phyloP scores from a whole-genome alignment of 192 early-diverging fungal genomes.

The Geosiphon pyriformis region DNA sequence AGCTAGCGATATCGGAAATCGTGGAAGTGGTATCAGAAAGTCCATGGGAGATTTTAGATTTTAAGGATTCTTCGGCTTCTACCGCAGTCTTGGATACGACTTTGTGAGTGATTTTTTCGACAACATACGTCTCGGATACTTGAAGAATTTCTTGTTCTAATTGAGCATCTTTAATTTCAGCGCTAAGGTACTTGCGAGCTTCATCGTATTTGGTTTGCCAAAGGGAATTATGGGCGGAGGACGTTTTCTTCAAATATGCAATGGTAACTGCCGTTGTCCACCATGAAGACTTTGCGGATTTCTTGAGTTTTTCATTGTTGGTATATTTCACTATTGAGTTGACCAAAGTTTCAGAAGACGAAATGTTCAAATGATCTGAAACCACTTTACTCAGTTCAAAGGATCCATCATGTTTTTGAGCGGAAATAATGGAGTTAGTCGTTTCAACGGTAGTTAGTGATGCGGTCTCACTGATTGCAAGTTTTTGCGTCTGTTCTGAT shows the following conservation, averaged over 20 bases:
- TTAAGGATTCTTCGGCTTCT: neutral
- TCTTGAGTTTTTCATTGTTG: neutral
- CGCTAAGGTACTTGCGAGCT: neutral
- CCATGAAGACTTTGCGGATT: neutral
- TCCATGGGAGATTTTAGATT: neutral
- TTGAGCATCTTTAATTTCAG: neutral
- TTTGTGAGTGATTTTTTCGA: neutral
- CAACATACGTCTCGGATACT: neutral
- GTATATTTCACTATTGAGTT: neutral
- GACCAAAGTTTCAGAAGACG: neutral
- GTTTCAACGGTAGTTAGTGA: neutral
- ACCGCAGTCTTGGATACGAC: neutral
- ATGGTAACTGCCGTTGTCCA: neutral
- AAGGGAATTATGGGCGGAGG: neutral
- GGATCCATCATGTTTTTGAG: neutral
- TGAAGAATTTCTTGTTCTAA: neutral
- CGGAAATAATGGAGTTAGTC: neutral
- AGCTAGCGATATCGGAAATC: neutral
- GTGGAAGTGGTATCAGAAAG: neutral
- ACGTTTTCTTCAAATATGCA: neutral
- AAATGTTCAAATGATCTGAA: neutral
- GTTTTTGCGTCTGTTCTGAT: neutral
- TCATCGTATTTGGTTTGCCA: neutral
- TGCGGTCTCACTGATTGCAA: neutral
- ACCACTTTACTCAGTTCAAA: neutral